These are phyloP conservation scores for Castanopsis chinensis DNA, from an alignment of 306 rosid genomes.

Conservation along the genomic window DNA sequence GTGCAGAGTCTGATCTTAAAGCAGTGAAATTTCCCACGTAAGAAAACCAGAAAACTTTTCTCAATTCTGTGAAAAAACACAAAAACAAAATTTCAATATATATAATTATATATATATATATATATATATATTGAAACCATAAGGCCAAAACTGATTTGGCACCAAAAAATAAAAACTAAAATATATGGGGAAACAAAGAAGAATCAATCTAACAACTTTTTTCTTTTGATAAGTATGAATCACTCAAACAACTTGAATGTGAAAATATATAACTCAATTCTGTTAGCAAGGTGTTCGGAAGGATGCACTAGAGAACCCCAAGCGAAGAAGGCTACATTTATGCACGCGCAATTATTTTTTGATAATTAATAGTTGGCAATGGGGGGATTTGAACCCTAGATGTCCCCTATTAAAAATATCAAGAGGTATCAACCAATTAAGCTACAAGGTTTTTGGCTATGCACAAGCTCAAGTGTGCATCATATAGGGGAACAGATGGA, in stretches of 20 bases:
- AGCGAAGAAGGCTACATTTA: not conserved
- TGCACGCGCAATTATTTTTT: too few relatives aligned
- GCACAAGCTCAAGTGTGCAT: not conserved
- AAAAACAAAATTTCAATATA: not conserved
- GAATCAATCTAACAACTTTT: not conserved
- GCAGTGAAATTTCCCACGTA: conserved; percentile 65
- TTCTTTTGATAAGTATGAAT: too few relatives aligned
- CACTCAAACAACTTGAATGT: not conserved
- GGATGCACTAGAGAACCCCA: not conserved
- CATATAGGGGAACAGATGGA: not conserved
- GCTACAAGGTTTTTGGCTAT: too few relatives aligned
- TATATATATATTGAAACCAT: not conserved
- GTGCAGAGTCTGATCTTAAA: conserved; percentile 40
- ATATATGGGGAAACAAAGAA: not conserved
- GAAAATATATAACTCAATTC: not conserved
- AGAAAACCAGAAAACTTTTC: conserved; percentile 63
- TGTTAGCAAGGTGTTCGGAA: not conserved
- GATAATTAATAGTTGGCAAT: too few relatives aligned
- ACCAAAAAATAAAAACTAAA: not conserved
- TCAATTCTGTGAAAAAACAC: conserved; percentile 38
- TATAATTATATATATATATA: too few relatives aligned
- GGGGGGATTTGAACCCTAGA: too few relatives aligned
- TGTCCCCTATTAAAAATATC: too few relatives aligned
- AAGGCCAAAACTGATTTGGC: not conserved
- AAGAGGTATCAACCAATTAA: accelerated